Evolutionary conservation across 164 flowering plant species (phyloP), one percentile per base, ranked within the genome.

Genomic region (Brasenia schreberi): DNA sequence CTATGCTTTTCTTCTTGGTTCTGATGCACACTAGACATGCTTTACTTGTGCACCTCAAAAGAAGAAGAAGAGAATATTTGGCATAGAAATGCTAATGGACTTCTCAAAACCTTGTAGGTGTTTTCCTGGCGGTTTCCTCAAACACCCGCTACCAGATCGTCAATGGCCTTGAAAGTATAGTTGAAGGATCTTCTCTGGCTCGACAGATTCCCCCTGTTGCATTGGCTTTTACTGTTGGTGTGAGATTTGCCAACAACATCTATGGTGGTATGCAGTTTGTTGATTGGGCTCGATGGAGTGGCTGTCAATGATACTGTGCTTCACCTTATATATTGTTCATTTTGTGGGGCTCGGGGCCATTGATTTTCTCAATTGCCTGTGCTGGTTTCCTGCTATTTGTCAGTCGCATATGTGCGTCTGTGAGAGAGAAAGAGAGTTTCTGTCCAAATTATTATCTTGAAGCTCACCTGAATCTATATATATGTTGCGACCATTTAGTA

Each of bases 211-310:
- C 96, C 16, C 87, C 88, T 1, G 85, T 86, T 62, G 90, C 97
- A 39, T 65, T 89, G 95, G 96, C 96, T 64, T 91, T 91, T 78
- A 89, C 99, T 1, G 87, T 91, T 18, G 99, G 99, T 18, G 92
- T 89, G 63, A 81, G 97, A 56, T 88, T 89, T 65, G 96, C 92
- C 67, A 94, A 91, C 80, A 94, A 94, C 63, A 70, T 85, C 5
- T 94, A 89, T 67, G 97, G 93, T 44, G 99, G 96, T 10, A 88
- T 94, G 97, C 96, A 89, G 81, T 94, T 94, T 70, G 89, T 94
- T 14, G 97, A 94, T 63, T 94, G 96, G 99, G 99, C 98, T 58
- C 86, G 77, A 73, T 84, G 73, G 92, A 88, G 96, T 66, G 99
- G 99, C 16, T 89, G 86, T 64, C 99, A 94, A 65, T 94, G 83